Base-by-base conservation (phyloP, 495 filamentous ascomycete genomes). In the Neurospora sp. region DNA sequence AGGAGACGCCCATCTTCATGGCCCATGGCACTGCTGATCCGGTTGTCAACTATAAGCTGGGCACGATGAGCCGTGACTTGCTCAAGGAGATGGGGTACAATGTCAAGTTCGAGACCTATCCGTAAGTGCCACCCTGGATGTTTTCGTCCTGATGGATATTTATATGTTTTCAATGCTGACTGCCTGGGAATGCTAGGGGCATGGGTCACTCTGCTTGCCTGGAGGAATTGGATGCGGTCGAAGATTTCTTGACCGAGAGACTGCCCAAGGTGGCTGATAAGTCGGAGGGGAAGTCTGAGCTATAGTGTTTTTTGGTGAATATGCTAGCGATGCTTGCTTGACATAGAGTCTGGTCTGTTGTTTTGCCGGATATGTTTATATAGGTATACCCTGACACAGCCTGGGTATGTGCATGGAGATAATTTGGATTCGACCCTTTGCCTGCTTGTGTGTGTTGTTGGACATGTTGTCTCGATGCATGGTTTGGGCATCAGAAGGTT, bases 1-100 rank as follows among this genome's bases (percentile, higher is more conserved):
- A 91, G 81, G 83, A 90, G 5, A 97, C 94, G 3, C 91, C 91
- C 1, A 90, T 97, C 69, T 96, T 96, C 81, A 89, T 97, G 87
- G 94, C 88, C 10, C 95, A 99, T 75, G 95, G 95, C 18, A 85
- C 89, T 73, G 81, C 80, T 1, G 96, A 99, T 82, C 82, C 81
- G 12, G 82, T 96, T 20, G 92, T 99, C 2, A 86, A 84, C 73
- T 84, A 87, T 40, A 78, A 84, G 41, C 92, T 92, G 82, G 96
- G 94, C 9, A 77, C 88, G 79, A 79, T 80, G 78, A 92, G 92
- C 2, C 87, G 85, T 9, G 82, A 92, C 9, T 70, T 82, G 71
- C 78, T 97, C 69, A 89, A 89, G 80, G 86, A 87, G 11, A 75
- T 88, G 81, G 92, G 91, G 0, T 89, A 88, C 78, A 87, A 90